Base-by-base conservation (phyloP, 140 eudicot genomes). In the Bidens hawaiensis region DNA sequence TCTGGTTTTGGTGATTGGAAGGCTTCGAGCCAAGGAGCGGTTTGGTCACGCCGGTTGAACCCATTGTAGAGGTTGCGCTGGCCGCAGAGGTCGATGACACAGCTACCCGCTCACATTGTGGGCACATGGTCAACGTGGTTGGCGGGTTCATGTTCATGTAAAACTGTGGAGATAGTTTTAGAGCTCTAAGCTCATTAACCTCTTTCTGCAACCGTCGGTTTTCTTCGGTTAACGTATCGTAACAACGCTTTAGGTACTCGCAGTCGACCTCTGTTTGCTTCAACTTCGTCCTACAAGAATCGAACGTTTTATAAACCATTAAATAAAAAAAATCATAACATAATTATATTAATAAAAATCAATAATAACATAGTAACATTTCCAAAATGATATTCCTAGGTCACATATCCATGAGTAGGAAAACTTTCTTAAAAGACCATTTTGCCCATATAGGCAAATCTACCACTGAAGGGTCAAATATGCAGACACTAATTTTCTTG, bases 181-280 rank as follows among this genome's bases (percentile, higher is more conserved):
- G 58, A 17, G 97, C 84, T 64, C 95, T 75, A 21, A 89, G 85
- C 82, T 86, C 95, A 9, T 70, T 76, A 41, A 86, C 93, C 64
- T 89, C 97, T 77, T 81, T 86, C 47, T 86, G 95, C 69, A 89
- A 60, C 48, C 91, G 77, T 43, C 76, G 73, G 67, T 89, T 89
- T 52, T 89, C 94, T 21, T 85, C 89, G 0, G 87, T 83, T 41
- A 89, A 70, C 40, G 81, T 78, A 63, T 89, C 93, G 4, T 95
- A 89, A 50, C 84, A 81, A 15, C 95, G 79, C 71, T 74, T 83
- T 66, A 86, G 42, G 25, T 85, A 81, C 75, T 86, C 95, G 13
- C 95, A 81, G 19, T 90, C 95, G 13, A 90, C 89, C 76, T 86
- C 95, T 11, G 87, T 90, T 63, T 90, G 97, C 84, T 90, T 90